These are phyloP conservation scores for Skeletonema menzelii DNA, from an alignment of 108 stramenopile species.

Conservation along the genomic window DNA sequence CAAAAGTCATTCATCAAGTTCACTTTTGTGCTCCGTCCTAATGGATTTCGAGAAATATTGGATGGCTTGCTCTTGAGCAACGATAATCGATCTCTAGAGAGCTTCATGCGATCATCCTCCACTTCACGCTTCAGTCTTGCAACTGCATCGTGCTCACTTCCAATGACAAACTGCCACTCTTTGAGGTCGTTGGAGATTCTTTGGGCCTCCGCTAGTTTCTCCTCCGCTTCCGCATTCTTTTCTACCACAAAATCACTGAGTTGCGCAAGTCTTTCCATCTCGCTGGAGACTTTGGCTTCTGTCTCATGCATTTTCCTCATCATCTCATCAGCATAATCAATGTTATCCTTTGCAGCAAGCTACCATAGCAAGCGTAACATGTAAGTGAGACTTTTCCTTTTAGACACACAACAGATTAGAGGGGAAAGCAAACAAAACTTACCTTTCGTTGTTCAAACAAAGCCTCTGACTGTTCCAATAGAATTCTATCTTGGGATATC, in stretches of 20 bases:
- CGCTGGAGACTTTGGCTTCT: slow-evolving; percentile 10
- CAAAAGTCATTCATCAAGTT: neutral
- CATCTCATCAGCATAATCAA: slow-evolving; percentile 16
- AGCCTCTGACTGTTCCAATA: slow-evolving; percentile 23
- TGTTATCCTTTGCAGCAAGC: slow-evolving; percentile 22
- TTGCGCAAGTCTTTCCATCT: slow-evolving; percentile 13
- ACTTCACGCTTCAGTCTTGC: slow-evolving; percentile 11
- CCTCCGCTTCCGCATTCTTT: slow-evolving; percentile 32
- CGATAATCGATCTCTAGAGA: slow-evolving; percentile 23
- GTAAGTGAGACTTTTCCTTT: neutral
- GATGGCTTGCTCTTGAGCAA: slow-evolving; percentile 32
- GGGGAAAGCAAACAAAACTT: neutral
- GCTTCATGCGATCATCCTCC: slow-evolving; percentile 3
- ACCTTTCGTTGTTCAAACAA: slow-evolving; percentile 39
- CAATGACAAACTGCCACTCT: slow-evolving; percentile 1
- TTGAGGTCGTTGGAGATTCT: slow-evolving; percentile 5
- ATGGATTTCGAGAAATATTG: neutral
- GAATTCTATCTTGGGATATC: slow-evolving; percentile 8
- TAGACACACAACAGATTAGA: neutral
- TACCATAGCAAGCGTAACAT: neutral
- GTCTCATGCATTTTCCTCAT: slow-evolving; percentile 12
- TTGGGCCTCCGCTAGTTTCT: slow-evolving; percentile 21
- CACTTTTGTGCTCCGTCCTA: neutral
- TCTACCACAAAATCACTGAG: slow-evolving; percentile 28
- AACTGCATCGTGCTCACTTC: neutral